Percentiles rank a stretch among this genome's conserved stretches.
These are phyloP conservation scores for Lathyrus sativus DNA, from an alignment of 306 rosid genomes.

Conservation along the genomic window DNA sequence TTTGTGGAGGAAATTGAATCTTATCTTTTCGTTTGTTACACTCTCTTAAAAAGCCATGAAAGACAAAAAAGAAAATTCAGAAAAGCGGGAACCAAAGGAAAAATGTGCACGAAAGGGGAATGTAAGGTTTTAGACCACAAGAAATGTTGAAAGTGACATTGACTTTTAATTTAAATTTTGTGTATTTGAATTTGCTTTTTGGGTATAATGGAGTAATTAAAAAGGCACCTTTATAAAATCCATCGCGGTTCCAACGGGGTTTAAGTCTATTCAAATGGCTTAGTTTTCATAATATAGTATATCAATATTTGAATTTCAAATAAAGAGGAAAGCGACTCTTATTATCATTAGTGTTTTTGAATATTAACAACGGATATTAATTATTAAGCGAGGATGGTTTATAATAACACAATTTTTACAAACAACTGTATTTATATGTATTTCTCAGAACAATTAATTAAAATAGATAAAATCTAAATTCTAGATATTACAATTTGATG, in stretches of 20 bases:
- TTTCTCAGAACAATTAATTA: no score
- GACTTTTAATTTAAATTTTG: conserved; percentile 5
- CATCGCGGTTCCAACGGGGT: not conserved
- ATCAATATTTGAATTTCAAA: no score
- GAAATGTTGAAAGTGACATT: conserved; percentile 18
- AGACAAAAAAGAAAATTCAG: conserved; percentile 11
- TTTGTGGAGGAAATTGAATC: conserved; percentile 44
- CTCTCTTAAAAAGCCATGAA: conserved; percentile 16
- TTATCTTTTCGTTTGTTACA: conserved; percentile 44
- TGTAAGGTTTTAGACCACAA: conserved; percentile 18
- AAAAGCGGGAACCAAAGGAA: not conserved
- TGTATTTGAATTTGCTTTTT: not conserved
- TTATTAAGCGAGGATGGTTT: no score
- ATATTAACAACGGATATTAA: no score
- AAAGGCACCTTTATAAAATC: conserved; percentile 22
- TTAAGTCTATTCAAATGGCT: no score
- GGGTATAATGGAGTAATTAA: not conserved
- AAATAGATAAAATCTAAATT: no score
- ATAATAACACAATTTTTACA: no score
- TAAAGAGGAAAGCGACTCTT: no score
- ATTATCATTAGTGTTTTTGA: no score
- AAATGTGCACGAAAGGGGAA: conserved; percentile 14
- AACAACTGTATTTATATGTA: no score
- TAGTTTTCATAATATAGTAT: no score
- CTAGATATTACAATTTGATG: no score